Evolutionary conservation across 257 asterid genomes (phyloP).

Genomic region (Cynanchum wilfordii): DNA sequence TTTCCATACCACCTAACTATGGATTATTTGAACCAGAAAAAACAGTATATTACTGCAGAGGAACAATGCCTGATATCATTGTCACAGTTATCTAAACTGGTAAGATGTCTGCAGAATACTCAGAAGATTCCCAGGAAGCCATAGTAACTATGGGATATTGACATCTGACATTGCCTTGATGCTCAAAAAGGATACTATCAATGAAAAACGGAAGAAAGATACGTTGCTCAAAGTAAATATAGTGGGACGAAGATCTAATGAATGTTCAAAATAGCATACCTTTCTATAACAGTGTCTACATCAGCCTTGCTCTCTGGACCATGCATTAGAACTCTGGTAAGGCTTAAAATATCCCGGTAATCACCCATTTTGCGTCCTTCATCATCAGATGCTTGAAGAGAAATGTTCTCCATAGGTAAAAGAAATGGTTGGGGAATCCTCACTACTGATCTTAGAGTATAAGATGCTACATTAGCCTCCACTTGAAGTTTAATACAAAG

Average conservation of each 20-base stretch:
- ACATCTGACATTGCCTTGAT: background rate
- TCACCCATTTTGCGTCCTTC: conserved; percentile 75
- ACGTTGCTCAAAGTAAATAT: background rate
- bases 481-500: conserved; percentile 77
- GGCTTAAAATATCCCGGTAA: conserved; percentile 88
- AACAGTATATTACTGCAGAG: background rate
- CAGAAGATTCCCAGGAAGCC: background rate
- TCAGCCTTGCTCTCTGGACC: conserved; percentile 98
- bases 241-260: background rate
- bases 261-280: conserved; percentile 34
- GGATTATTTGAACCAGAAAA: background rate
- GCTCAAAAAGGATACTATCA: background rate
- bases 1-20: no score
- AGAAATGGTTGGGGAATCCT: conserved; percentile 32
- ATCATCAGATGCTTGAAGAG: conserved; percentile 41
- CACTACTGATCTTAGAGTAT: conserved; percentile 27
- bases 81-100: background rate
- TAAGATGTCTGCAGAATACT: background rate
- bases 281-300: conserved; percentile 67
- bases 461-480: conserved; percentile 43
- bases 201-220: background rate
- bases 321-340: conserved; percentile 83
- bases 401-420: conserved; percentile 28
- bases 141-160: background rate
- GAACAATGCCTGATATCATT: background rate